Base-by-base conservation (phyloP, 345 rosid genomes). In the Melastoma malabathricum region DNA sequence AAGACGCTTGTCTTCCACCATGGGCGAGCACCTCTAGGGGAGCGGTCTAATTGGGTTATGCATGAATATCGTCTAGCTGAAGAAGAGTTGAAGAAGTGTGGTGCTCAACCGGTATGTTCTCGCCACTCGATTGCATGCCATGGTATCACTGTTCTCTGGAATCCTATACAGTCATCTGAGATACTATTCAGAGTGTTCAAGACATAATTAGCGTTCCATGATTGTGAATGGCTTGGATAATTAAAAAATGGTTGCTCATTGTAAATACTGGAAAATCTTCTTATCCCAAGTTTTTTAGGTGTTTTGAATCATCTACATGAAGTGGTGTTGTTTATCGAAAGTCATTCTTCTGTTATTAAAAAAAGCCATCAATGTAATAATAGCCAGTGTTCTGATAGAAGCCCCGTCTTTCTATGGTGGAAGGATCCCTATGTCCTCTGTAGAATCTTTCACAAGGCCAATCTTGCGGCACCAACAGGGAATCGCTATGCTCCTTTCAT, bases 381-480 rank as follows among this genome's bases (percentile, higher is more conserved):
- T 51, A 15, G 20, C 0, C 27, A n/a, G 18, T 3, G 16, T 54
- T 12, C n/a, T 41, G 19, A 18, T 15, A 15, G 8, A 46, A 18
- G 41, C 43, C 47, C 51, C 47, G 39, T 16, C 43, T 27, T 53
- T 46, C 50, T 50, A 57, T 23, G 63, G 71, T 64, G 60, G 75
- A 62, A 72, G 67, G 90, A 82, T 43, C 59, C 76, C 0, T 90
- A 79, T 64, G 98, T 89, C 29, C 75, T 86, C 17, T 89, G 97
- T 67, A 81, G 90, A 74, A 78, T 89, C 50, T 89, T 89, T 56
- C 90, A 76, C 67, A 89, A 86, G 86, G 80, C 78, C 57, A 80
- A 82, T 62, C 78, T 86, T 54, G 98, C 96, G 53, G 90, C 98
- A 31, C 98, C 96, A 18, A 83, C 71, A 47, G 96, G 64, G 22